Percentiles rank a stretch among this genome's conserved stretches.
These are phyloP conservation scores for Erythrobasidium yunnanense DNA, from an alignment of 768 basidiomycete species.

Conservation along the genomic window DNA sequence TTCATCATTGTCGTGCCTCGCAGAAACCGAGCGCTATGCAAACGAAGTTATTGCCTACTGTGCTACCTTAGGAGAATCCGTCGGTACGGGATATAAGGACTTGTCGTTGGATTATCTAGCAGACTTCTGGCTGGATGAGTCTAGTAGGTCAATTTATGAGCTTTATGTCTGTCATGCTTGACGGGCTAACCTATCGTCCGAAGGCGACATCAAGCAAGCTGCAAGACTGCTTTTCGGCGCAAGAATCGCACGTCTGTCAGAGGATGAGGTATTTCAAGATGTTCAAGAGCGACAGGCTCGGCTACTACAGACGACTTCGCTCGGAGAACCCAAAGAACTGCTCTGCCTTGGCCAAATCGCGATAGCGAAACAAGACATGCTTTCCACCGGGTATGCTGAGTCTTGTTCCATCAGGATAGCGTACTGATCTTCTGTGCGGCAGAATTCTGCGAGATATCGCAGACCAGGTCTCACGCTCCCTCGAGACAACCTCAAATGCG, in stretches of 20 bases:
- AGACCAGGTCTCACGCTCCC: constrained; percentile 64
- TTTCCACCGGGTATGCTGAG: neutral
- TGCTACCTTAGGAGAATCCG: constrained; percentile 54
- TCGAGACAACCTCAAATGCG: constrained; percentile 53
- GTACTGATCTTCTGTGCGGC: neutral
- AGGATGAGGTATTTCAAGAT: constrained; percentile 53
- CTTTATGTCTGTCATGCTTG: neutral
- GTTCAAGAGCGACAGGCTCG: constrained; percentile 58
- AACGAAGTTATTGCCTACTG: constrained; percentile 72
- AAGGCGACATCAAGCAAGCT: constrained; percentile 65
- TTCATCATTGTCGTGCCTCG: neutral
- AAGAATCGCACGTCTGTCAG: constrained; percentile 55
- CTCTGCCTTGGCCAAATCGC: constrained; percentile 21
- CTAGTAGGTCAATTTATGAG: constrained; percentile 47
- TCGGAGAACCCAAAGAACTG: constrained; percentile 27
- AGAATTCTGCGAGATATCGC: constrained; percentile 75
- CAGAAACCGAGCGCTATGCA: constrained; percentile 60
- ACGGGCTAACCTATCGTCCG: constrained; percentile 4
- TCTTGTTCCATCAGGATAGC: neutral
- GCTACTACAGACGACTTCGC: neutral
- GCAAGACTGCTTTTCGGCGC: constrained; percentile 70
- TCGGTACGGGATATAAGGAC: constrained; percentile 54
- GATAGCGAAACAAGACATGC: neutral
- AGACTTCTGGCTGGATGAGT: constrained; percentile 61
- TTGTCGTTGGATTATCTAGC: constrained; percentile 67